Base-by-base conservation (phyloP, 306 rosid genomes). In the Rosa persica region DNA sequence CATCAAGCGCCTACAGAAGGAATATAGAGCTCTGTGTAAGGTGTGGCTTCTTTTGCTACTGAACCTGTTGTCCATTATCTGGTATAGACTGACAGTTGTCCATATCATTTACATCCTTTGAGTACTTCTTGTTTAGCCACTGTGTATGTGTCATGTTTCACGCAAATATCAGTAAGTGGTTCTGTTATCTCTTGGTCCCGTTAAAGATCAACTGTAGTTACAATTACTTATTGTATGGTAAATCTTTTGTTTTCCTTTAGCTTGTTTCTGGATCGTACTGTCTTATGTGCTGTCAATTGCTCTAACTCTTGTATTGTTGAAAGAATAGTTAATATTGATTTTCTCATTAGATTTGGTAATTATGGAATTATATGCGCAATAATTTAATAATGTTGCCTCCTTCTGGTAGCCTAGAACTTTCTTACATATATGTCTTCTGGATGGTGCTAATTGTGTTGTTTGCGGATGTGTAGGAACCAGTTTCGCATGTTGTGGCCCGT, bases 1-100 rank as follows among this genome's bases (percentile, higher is more conserved):
- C 79, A 47, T 89, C 91, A 91, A 91, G 89, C 95, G 98, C 78
- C 96, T 96, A 82, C 99, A 96, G 80, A 96, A 91, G 89, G 99
- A 96, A 87, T 96, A 90, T 74, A 91, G 99, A 90, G 93, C 99
- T n/a, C 93, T 96, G 57, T 96, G 99, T 86, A 96, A 96, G 88
- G 99, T 91, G 81, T 25, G 84, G 4, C 54, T 80, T 78, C 75
- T 77, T 70, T 77, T 80, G 62, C 82, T 70, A 30, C 72, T 46
- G 47, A 55, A 30, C 22, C 72, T 69, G 34, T 43, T 74, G 38
- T 83, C 52, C 25, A 17, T 36, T 75, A 16, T 67, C 82, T 64
- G 17, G 78, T 77, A 40, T 80, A 42, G 60, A 48, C 44, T 34
- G 0, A 64, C 34, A 34, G 22, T 13, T 0, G 40, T 74, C 72